phyloP scores from a whole-genome alignment of 768 basidiomycete species.

The Termitomyces sp. region DNA sequence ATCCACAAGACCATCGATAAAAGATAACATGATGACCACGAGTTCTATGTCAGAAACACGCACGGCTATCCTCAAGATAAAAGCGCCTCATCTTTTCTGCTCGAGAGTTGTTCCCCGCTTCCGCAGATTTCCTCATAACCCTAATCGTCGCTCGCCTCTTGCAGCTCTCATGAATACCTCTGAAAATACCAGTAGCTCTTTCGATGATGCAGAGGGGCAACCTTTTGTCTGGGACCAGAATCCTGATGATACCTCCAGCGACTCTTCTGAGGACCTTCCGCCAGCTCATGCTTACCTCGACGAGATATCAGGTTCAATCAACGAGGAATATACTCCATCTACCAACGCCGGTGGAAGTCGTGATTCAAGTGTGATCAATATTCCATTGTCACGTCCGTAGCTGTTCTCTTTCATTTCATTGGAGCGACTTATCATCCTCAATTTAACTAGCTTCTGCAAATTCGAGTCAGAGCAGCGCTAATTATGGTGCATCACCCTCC shows the following conservation, averaged over 20 bases:
- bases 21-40: conserved; percentile 4
- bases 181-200: neutral
- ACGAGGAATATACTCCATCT: neutral
- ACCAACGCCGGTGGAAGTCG: neutral
- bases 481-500: neutral
- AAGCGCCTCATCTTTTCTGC: neutral
- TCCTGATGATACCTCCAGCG: neutral
- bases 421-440: neutral
- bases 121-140: neutral
- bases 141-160: conserved; percentile 1
- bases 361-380: neutral
- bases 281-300: neutral
- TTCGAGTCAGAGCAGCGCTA: neutral
- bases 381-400: neutral
- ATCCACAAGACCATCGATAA: neutral
- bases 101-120: neutral
- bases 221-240: neutral
- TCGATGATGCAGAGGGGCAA: neutral
- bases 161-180: conserved; percentile 1
- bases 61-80: conserved; percentile 2
- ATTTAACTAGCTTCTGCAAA: neutral
- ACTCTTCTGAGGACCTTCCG: neutral
- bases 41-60: neutral
- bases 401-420: neutral
- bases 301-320: neutral